A percentile compares a stretch with the other conserved stretches of the same genome.
Evolutionary conservation across 768 basidiomycete species (phyloP).

Genomic region (Asterophora parasitica): DNA sequence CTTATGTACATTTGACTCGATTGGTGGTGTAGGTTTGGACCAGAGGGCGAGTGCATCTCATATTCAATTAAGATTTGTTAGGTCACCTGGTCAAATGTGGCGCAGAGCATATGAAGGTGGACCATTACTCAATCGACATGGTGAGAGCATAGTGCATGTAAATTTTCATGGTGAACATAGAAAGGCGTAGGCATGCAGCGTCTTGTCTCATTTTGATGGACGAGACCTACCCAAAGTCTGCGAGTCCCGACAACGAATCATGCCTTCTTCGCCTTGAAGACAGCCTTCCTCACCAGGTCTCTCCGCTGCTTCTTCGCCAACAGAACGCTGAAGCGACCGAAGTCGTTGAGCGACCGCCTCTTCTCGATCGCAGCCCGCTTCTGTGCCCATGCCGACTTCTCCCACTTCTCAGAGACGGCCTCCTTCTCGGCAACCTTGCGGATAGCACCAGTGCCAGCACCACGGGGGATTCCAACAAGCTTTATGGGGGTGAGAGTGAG

Average conservation of each 20-base stretch:
- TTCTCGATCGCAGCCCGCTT: conserved; percentile 71
- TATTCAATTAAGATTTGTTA: no score
- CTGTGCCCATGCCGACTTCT: conserved; percentile 82
- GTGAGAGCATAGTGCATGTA: conserved; percentile 9
- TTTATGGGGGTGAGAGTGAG: conserved; percentile 85
- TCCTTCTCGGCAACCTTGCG: conserved; percentile 88
- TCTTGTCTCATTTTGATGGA: conserved; percentile 10
- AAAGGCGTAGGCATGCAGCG: conserved; percentile 4
- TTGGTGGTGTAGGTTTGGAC: no score
- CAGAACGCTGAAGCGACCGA: conserved; percentile 86
- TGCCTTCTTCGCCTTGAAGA: conserved; percentile 55
- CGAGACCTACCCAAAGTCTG: conserved; percentile 7
- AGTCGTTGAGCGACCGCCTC: conserved; percentile 80
- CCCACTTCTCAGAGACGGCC: conserved; percentile 83
- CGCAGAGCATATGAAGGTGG: no score
- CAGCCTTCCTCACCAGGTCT: conserved; percentile 67
- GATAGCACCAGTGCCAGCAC: conserved; percentile 74
- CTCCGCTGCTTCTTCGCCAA: conserved; percentile 84
- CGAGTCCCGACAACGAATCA: conserved; percentile 11
- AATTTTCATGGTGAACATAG: conserved; percentile 7
- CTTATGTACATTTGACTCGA: no score
- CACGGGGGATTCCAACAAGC: conserved; percentile 82
- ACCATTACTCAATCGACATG: not conserved
- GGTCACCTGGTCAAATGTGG: no score
- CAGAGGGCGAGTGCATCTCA: not conserved